Conservation (phyloP, 495 filamentous ascomycete genomes). For the Achaetomiella virescens region DNA sequence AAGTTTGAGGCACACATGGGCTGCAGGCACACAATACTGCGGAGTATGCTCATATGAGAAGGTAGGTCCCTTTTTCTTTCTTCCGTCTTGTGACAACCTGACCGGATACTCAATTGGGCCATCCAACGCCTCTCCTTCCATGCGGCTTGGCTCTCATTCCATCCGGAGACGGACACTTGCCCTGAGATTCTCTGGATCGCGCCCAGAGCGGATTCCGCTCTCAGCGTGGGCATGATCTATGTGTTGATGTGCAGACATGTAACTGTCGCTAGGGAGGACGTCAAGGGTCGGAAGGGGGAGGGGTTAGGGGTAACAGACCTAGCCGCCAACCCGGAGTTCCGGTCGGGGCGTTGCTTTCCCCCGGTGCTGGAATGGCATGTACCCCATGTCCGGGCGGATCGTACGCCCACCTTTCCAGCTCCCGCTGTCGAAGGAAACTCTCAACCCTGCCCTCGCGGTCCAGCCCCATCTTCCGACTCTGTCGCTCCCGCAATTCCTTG, state of each 20-base stretch:
- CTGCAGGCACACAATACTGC: too few species aligned
- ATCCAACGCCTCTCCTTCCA: neutral
- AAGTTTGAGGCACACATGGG: too few species aligned
- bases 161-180: neutral
- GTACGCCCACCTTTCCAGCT: slow-evolving; percentile 33
- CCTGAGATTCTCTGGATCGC: neutral
- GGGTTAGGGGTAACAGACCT: neutral
- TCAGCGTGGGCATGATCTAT: neutral
- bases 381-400: slow-evolving; percentile 11
- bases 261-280: neutral
- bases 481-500: slow-evolving; percentile 52
- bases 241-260: neutral
- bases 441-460: slow-evolving; percentile 60
- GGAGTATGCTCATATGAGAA: neutral
- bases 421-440: slow-evolving; percentile 64
- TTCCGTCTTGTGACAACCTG: neutral
- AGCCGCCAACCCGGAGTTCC: neutral
- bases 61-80: neutral
- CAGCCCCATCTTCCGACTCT: slow-evolving; percentile 44
- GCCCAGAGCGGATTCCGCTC: neutral
- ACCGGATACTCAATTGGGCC: neutral
- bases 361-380: neutral
- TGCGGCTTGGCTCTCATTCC: neutral
- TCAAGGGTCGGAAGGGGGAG: neutral
- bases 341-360: neutral